phyloP scores from a whole-genome alignment of 1,139 yeast species.

The Debaryomyces coudertii region DNA sequence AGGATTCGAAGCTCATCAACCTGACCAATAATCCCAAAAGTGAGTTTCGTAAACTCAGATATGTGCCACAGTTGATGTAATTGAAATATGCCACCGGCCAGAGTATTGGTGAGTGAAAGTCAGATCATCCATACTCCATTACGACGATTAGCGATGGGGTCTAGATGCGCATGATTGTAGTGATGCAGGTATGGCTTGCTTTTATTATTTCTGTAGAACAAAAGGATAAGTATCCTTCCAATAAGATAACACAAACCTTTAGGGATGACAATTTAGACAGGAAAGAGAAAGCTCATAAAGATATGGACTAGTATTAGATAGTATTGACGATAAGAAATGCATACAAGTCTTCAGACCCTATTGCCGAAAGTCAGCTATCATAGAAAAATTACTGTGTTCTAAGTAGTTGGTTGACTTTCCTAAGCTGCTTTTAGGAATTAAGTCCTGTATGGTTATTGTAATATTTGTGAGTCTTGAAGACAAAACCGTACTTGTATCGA shows the following conservation, averaged over 20 bases:
- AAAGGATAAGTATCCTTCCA: neutral
- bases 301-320: neutral
- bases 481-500: too few relatives aligned
- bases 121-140: neutral
- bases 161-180: neutral
- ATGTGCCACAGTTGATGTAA: neutral
- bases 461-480: too few relatives aligned
- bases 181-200: neutral
- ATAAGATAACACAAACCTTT: neutral
- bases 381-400: too few relatives aligned
- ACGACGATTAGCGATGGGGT: constrained; percentile 1
- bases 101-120: neutral
- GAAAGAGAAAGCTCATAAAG: neutral
- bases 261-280: neutral
- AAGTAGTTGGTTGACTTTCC: too few relatives aligned
- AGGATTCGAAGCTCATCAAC: too few relatives aligned
- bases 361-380: too few relatives aligned
- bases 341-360: neutral
- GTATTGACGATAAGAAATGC: neutral
- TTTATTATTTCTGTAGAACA: neutral
- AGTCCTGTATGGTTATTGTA: too few relatives aligned
- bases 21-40: too few relatives aligned
- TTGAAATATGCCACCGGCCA: neutral
- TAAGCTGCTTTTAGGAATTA: too few relatives aligned
- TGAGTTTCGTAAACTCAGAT: too few relatives aligned